A percentile compares a stretch with the other conserved stretches of the same genome.
phyloP scores from a whole-genome alignment of 208 protist species.

The Trypanosoma caninum region DNA sequence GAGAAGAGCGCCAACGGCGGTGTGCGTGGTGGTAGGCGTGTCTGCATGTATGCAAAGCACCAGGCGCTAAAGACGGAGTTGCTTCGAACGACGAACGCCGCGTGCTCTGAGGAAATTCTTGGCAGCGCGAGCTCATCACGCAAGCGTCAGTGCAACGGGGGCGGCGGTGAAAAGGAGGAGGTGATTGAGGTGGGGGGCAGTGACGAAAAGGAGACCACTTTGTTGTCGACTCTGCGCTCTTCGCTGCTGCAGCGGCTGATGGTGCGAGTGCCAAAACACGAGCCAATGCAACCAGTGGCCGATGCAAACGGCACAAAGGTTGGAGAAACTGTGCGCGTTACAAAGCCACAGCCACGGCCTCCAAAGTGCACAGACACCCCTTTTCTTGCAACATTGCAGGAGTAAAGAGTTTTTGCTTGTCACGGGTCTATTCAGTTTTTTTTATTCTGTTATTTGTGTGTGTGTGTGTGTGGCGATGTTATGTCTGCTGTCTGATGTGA shows the following conservation, averaged over 20 bases:
- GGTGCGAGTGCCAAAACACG: constrained; percentile 55
- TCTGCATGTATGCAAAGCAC: constrained; percentile 83
- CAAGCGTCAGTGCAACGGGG: constrained; percentile 38
- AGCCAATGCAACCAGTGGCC: constrained; percentile 53
- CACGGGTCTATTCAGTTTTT: not conserved
- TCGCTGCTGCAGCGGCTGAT: constrained; percentile 67
- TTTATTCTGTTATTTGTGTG: not conserved
- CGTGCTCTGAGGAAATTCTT: constrained; percentile 51
- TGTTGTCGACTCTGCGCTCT: constrained; percentile 50
- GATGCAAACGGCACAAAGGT: constrained; percentile 19
- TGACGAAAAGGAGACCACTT: not conserved
- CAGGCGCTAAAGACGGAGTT: constrained; percentile 84
- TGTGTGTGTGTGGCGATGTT: too few relatives aligned
- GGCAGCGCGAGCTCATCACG: constrained; percentile 37
- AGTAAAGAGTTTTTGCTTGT: too few relatives aligned
- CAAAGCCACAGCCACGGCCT: constrained; percentile 73
- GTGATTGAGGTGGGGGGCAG: too few relatives aligned
- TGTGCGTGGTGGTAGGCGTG: constrained; percentile 51
- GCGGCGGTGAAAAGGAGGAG: constrained; percentile 8
- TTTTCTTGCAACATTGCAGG: constrained; percentile 37
- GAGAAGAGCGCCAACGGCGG: constrained; percentile 10
- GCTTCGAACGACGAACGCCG: constrained; percentile 35
- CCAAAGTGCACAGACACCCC: constrained; percentile 79
- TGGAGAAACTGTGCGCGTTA: constrained; percentile 48
- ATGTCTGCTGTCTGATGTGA: not conserved